These are phyloP conservation scores for Trichoderma oligosporum DNA, from an alignment of 2,329 filamentous ascomycete genomes.

Conservation along the genomic window DNA sequence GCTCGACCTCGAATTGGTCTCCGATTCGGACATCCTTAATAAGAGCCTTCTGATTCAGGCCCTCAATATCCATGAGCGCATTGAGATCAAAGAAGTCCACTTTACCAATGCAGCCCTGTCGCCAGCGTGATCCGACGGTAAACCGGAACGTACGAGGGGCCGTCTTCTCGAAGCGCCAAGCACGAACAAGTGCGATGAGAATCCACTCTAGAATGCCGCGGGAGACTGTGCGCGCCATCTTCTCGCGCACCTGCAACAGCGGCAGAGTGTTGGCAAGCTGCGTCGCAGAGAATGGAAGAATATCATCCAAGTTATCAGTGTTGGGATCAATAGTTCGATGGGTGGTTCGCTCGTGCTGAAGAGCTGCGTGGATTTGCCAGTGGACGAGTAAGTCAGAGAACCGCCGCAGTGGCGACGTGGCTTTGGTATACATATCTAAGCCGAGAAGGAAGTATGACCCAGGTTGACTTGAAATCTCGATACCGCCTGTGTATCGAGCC, in stretches of 20 bases:
- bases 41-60: slow-evolving; percentile 37
- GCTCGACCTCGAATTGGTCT: slow-evolving; percentile 54
- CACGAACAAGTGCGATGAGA: slow-evolving; percentile 57
- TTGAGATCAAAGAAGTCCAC: slow-evolving; percentile 49
- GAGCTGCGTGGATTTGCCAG: slow-evolving; percentile 62
- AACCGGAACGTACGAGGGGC: slow-evolving; percentile 49
- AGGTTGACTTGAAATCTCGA: slow-evolving; percentile 50
- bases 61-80: slow-evolving; percentile 40
- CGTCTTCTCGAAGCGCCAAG: slow-evolving; percentile 52
- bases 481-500: slow-evolving; percentile 41
- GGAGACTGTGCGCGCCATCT: slow-evolving; percentile 44
- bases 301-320: slow-evolving; percentile 31
- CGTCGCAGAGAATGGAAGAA: slow-evolving; percentile 45
- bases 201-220: slow-evolving; percentile 51
- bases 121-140: slow-evolving; percentile 40
- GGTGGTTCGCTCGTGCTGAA: slow-evolving; percentile 44
- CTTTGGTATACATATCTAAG: slow-evolving; percentile 57
- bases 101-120: slow-evolving; percentile 37
- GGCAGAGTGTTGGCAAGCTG: slow-evolving; percentile 46
- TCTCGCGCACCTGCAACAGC: slow-evolving; percentile 51
- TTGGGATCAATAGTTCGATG: slow-evolving; percentile 27
- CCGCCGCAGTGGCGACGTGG: slow-evolving; percentile 63
- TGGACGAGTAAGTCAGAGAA: slow-evolving; percentile 61
- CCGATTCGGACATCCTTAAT: slow-evolving; percentile 45
- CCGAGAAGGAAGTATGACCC: slow-evolving; percentile 57